Evolutionary conservation across 2,329 filamentous ascomycete genomes (phyloP), one percentile per base, ranked within the genome.

Genomic region (Rosellinia necatrix): DNA sequence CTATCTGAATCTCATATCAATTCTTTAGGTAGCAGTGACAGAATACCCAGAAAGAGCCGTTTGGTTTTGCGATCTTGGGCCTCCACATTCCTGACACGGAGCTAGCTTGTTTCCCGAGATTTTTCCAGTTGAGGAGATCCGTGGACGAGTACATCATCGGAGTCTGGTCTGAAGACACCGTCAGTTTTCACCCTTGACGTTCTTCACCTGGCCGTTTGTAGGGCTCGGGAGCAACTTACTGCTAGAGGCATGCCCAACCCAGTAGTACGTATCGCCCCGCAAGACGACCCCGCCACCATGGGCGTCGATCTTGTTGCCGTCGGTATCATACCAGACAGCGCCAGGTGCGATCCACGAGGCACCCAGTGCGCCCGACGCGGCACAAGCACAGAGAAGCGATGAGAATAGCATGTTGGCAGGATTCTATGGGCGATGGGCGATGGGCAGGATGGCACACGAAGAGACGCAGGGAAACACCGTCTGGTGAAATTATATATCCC

Each of bases 331-430:
- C 74, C 73, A 76, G 2, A 70, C 67, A 7, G 73, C 69, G 6
- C 73, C 74, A 3, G 74, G 71, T 1, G 72, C 71, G 34, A 76
- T 75, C 73, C 73, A 76, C 8, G 71, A 69, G n/a, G 67, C 68
- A 30, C 65, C 64, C 9, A 65, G 49, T 35, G 49, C 64, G 30
- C 30, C 30, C 2, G 44, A 27, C n/a, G 13, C 21, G 22, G 19
- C 7, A 9, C 30, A 48, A 10, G 44, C 7, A 10, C 5, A 48
- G 13, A 37, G 32, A 2, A 37, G 22, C 19, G 42, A 46, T 2
- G 29, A 46, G 2, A 46, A 34, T 4, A 46, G 15, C 42, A 46
- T 46, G n/a, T 9, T 34, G 17, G 12, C 24, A 6, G 15, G 2
- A n/a, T 34, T 24, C 24, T 34, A 10, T 9, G 2, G 15, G 12